Percentiles rank a stretch among this genome's conserved stretches.
phyloP scores from a whole-genome alignment of 2,329 filamentous ascomycete genomes.

The Sphaerulina vaccinii region DNA sequence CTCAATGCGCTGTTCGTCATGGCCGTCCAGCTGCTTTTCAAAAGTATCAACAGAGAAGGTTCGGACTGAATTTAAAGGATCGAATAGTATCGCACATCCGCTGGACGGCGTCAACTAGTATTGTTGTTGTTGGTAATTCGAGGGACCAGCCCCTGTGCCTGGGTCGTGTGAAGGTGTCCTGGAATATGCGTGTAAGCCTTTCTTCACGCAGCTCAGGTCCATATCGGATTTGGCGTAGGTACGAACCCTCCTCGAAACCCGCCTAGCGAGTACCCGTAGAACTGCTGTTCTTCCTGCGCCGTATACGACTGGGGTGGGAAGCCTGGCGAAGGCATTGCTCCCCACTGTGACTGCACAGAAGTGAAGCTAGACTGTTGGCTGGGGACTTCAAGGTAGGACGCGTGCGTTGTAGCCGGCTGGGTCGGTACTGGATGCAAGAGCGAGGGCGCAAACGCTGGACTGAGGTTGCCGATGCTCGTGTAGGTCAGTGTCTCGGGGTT shows the following conservation, averaged over 20 bases:
- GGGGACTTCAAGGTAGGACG: conserved; percentile 48
- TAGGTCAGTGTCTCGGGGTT: conserved; percentile 29
- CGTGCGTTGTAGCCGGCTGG: conserved; percentile 32
- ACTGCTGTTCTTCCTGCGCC: conserved; percentile 42
- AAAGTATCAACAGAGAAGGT: conserved; percentile 14
- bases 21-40: background rate
- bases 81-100: background rate
- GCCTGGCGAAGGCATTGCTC: conserved; percentile 36
- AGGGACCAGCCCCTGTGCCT: conserved; percentile 24
- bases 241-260: conserved; percentile 38
- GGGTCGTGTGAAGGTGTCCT: conserved; percentile 29
- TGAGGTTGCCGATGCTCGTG: conserved; percentile 44
- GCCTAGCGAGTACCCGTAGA: conserved; percentile 34
- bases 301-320: conserved; percentile 37
- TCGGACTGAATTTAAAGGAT: background rate
- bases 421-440: conserved; percentile 38
- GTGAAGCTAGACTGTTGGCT: conserved; percentile 31
- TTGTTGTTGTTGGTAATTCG: conserved; percentile 19
- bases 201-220: conserved; percentile 33
- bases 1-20: background rate
- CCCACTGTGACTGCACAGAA: conserved; percentile 34
- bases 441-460: conserved; percentile 52
- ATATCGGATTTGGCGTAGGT: conserved; percentile 32
- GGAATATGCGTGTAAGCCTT: conserved; percentile 29
- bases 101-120: background rate